A percentile compares a stretch with the other conserved stretches of the same genome.
Evolutionary conservation across 2,329 filamentous ascomycete species (phyloP).

Genomic region (Claviceps paspali): DNA sequence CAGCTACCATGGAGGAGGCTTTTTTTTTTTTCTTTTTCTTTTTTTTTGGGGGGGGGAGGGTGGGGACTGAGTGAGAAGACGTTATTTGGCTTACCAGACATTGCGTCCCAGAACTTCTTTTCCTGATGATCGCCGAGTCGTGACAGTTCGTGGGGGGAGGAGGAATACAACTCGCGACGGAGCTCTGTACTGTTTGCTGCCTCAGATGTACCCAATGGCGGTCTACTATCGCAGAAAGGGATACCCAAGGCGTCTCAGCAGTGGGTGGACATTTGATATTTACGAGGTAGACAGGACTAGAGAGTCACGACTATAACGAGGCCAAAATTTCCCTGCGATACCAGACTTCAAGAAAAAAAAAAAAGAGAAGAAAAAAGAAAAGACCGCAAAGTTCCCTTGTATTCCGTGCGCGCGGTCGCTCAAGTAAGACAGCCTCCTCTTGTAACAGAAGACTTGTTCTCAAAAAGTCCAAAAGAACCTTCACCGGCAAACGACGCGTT

Average conservation of each 20-base stretch:
- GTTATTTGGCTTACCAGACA: constrained; percentile 21
- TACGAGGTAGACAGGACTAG: constrained; percentile 19
- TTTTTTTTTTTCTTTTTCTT: too few species aligned
- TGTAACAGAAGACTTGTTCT: background rate
- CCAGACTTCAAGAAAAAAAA: background rate
- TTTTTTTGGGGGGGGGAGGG: too few species aligned
- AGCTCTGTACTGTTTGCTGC: constrained; percentile 6
- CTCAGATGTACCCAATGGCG: constrained; percentile 1
- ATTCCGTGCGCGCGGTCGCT: constrained; percentile 1
- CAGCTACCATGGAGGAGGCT: too few species aligned
- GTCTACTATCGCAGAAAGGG: constrained; percentile 16
- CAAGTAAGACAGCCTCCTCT: background rate
- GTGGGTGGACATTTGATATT: constrained; percentile 16
- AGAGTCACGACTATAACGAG: constrained; percentile 20
- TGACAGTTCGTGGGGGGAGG: background rate
- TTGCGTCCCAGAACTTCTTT: constrained; percentile 7
- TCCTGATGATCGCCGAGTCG: background rate
- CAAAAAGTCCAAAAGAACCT: background rate
- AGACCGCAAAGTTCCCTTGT: background rate
- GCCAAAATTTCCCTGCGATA: constrained; percentile 3
- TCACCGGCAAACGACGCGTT: background rate
- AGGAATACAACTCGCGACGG: background rate
- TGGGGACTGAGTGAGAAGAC: background rate
- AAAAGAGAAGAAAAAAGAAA: background rate
- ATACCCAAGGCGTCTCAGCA: constrained; percentile 11